Percentiles rank a stretch among this genome's conserved stretches.
Evolutionary conservation across 1,284 basidiomycete species (phyloP).

Genomic region (Laetiporus sulphureus): DNA sequence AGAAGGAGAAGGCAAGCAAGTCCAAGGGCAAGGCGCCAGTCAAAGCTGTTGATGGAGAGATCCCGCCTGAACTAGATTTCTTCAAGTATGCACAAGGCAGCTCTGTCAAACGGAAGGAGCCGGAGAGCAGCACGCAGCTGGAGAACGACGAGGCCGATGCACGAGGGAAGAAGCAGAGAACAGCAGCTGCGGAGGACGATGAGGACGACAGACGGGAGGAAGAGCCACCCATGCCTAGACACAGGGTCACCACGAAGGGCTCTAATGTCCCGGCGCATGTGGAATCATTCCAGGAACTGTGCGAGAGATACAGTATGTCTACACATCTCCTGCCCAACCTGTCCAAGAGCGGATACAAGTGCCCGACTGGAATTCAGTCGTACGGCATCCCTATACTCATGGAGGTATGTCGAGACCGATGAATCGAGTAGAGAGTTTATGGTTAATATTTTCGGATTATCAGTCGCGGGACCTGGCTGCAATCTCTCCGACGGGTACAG

Average conservation of each 20-base stretch:
- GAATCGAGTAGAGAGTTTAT: no score
- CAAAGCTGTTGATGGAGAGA: slow-evolving; percentile 32
- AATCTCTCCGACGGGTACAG: slow-evolving; percentile 91
- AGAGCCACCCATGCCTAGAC: slow-evolving; percentile 31
- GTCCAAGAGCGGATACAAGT: slow-evolving; percentile 45
- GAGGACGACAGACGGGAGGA: slow-evolving; percentile 24
- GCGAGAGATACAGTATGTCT: slow-evolving; percentile 48
- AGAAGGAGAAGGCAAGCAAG: slow-evolving; percentile 10
- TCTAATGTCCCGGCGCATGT: slow-evolving; percentile 51
- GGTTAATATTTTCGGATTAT: not conserved
- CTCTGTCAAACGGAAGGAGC: slow-evolving; percentile 35
- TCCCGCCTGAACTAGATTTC: slow-evolving; percentile 82
- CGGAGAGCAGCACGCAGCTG: slow-evolving; percentile 8
- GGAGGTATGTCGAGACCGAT: slow-evolving; percentile 37
- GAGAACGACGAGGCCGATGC: slow-evolving; percentile 14
- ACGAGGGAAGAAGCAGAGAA: slow-evolving; percentile 33
- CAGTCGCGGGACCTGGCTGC: slow-evolving; percentile 80
- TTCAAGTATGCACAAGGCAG: slow-evolving; percentile 73
- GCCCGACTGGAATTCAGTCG: slow-evolving; percentile 70
- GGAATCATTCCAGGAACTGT: slow-evolving; percentile 53
- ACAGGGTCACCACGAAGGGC: slow-evolving; percentile 69
- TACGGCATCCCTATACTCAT: slow-evolving; percentile 70
- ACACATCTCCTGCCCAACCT: slow-evolving; percentile 56
- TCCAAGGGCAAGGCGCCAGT: slow-evolving; percentile 19
- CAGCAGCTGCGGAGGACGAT: slow-evolving; percentile 23